Conservation (phyloP, 768 basidiomycete genomes). For the Kwoniella sp. region DNA sequence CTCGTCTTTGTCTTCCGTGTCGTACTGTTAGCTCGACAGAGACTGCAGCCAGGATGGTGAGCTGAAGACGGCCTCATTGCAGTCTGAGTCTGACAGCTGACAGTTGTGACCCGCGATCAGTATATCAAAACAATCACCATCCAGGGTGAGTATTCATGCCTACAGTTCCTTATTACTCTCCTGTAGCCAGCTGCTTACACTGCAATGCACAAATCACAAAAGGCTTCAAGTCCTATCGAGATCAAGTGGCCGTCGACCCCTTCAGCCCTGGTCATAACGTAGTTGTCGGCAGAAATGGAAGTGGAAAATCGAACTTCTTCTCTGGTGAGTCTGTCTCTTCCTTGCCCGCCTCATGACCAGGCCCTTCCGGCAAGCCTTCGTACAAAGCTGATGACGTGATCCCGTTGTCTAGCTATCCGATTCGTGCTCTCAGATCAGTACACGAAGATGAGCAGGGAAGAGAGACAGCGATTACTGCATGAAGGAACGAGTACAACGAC, state of each 20-base stretch:
- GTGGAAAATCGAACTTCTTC: conserved; percentile 99
- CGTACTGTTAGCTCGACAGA: no score
- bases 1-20: no score
- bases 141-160: conserved; percentile 36
- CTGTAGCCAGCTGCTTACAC: no score
- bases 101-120: conserved; percentile 12
- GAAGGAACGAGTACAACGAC: conserved; percentile 86
- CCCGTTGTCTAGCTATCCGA: conserved; percentile 71
- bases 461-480: conserved; percentile 87
- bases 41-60: conserved; percentile 10
- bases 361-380: no score
- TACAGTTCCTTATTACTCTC: no score
- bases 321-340: conserved; percentile 64
- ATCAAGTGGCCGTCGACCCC: conserved; percentile 71
- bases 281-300: conserved; percentile 95
- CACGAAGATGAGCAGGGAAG: conserved; percentile 90
- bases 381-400: not conserved
- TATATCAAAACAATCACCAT: conserved; percentile 57
- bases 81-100: not conserved
- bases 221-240: conserved; percentile 91
- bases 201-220: no score
- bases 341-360: no score
- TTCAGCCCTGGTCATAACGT: conserved; percentile 90
- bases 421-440: conserved; percentile 98
- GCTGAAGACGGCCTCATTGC: not conserved